phyloP scores from a whole-genome alignment of 2,329 filamentous ascomycete genomes.

The Aspergillus eucalypticola region DNA sequence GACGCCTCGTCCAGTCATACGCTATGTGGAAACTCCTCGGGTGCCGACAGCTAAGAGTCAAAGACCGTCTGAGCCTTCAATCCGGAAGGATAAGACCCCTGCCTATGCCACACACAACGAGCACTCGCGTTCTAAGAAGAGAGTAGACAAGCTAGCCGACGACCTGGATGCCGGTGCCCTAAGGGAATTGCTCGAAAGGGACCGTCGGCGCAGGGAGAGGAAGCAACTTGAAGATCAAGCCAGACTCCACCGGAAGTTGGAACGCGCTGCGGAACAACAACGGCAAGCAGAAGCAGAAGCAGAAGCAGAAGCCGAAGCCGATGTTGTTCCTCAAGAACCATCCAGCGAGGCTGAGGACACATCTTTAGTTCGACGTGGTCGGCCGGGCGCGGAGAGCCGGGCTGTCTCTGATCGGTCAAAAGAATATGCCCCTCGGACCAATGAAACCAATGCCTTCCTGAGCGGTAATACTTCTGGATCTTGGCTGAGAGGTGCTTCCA shows the following conservation, averaged over 20 bases:
- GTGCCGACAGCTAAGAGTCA: conserved; percentile 51
- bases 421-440: conserved; percentile 9
- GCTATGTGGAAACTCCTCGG: conserved; percentile 67
- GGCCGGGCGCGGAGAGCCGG: conserved; percentile 7
- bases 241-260: conserved; percentile 52
- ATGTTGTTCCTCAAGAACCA: conserved; percentile 4
- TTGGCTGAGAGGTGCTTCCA: conserved; percentile 38
- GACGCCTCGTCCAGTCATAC: conserved; percentile 79
- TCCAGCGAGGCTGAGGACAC: conserved; percentile 11
- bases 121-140: conserved; percentile 60
- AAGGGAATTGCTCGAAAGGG: conserved; percentile 85
- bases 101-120: conserved; percentile 63
- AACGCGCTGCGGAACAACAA: conserved; percentile 54
- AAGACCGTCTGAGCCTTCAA: conserved; percentile 51
- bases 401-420: conserved; percentile 13
- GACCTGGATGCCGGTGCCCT: conserved; percentile 81
- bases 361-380: conserved; percentile 9
- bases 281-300: conserved; percentile 59
- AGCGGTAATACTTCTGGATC: conserved; percentile 24
- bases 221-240: conserved; percentile 71
- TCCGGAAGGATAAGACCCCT: conserved; percentile 54
- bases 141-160: conserved; percentile 72
- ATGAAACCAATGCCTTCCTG: conserved; percentile 12
- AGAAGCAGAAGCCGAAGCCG: conserved; percentile 56
- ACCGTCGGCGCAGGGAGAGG: conserved; percentile 75